Percentiles rank a stretch among this genome's conserved stretches.
Evolutionary conservation across 345 rosid species (phyloP).

Genomic region (Cardamine chenopodiifolia): DNA sequence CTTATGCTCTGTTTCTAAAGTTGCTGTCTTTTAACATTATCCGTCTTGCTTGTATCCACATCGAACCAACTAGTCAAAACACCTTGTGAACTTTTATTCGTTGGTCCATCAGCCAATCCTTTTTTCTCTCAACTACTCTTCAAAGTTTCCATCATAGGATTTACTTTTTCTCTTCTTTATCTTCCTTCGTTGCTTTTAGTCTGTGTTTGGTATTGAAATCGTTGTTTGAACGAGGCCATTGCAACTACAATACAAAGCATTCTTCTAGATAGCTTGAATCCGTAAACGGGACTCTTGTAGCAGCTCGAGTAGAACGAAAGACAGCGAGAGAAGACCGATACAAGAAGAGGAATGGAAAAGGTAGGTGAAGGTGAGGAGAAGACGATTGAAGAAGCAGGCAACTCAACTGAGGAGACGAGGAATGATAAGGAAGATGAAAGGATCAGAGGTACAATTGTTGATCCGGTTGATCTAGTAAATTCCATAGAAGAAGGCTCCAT

Average conservation of each 20-base stretch:
- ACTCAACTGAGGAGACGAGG: conserved; percentile 17
- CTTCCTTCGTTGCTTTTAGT: conserved; percentile 24
- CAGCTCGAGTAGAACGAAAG: conserved; percentile 8
- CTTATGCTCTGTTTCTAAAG: not conserved
- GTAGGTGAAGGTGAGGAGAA: conserved; percentile 26
- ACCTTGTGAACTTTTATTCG: not conserved
- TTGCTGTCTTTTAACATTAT: not conserved
- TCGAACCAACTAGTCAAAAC: conserved; percentile 28
- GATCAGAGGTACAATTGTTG: not conserved
- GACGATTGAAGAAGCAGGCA: conserved; percentile 23
- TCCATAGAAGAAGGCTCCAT: conserved; percentile 3
- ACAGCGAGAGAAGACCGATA: not conserved
- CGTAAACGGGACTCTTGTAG: no score
- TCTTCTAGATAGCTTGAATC: not conserved
- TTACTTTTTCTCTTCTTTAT: conserved; percentile 15
- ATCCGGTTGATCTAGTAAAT: conserved; percentile 4
- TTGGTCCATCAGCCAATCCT: conserved; percentile 20
- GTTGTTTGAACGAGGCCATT: not conserved
- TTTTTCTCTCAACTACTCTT: conserved; percentile 35
- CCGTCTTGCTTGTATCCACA: not conserved
- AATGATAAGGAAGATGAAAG: conserved; percentile 25
- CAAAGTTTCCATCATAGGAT: conserved; percentile 25
- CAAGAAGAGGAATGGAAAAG: conserved; percentile 28
- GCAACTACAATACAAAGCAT: not conserved
- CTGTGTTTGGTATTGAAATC: conserved; percentile 6